A percentile compares a stretch with the other conserved stretches of the same genome.
phyloP scores from a whole-genome alignment of 108 stramenopile species.

The Stephanodiscus minutulus region DNA sequence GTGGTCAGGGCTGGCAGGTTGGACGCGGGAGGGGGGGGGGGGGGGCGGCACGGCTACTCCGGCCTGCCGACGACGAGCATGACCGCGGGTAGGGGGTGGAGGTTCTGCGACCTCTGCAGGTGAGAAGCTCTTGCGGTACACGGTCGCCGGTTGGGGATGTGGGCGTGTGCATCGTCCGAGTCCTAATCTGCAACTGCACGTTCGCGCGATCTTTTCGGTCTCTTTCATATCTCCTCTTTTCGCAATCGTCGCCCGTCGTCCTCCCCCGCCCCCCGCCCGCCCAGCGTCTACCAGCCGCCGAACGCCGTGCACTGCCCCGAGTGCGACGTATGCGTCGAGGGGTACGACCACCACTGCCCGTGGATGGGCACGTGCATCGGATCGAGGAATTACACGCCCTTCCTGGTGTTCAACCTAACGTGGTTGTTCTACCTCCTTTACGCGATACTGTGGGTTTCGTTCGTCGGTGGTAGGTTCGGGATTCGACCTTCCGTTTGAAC shows the following conservation, averaged over 20 bases:
- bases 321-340: constrained; percentile 88
- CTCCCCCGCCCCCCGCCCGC: background rate
- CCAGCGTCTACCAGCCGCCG: constrained; percentile 69
- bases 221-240: too few species aligned
- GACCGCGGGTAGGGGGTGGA: constrained; percentile 46
- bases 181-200: background rate
- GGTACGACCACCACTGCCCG: constrained; percentile 92
- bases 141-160: too few species aligned
- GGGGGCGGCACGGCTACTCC: constrained; percentile 42
- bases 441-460: constrained; percentile 66
- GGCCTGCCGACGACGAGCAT: constrained; percentile 31
- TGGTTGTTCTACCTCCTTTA: constrained; percentile 80
- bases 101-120: constrained; percentile 81
- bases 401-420: constrained; percentile 77
- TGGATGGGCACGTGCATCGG: constrained; percentile 92
- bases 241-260: background rate
- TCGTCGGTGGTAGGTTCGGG: constrained; percentile 39
- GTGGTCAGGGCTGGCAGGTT: constrained; percentile 36
- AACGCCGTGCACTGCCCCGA: constrained; percentile 86
- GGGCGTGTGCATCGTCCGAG: too few species aligned
- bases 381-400: constrained; percentile 72
- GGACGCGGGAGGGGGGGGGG: constrained; percentile 8
- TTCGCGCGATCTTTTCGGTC: background rate
- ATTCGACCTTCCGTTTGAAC: constrained; percentile 24
- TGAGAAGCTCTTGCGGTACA: too few species aligned